Percentiles rank a stretch among this genome's conserved stretches.
Evolutionary conservation across 176 grass and related monocot genomes (phyloP).

Genomic region (Cenchrus fungigraminus): DNA sequence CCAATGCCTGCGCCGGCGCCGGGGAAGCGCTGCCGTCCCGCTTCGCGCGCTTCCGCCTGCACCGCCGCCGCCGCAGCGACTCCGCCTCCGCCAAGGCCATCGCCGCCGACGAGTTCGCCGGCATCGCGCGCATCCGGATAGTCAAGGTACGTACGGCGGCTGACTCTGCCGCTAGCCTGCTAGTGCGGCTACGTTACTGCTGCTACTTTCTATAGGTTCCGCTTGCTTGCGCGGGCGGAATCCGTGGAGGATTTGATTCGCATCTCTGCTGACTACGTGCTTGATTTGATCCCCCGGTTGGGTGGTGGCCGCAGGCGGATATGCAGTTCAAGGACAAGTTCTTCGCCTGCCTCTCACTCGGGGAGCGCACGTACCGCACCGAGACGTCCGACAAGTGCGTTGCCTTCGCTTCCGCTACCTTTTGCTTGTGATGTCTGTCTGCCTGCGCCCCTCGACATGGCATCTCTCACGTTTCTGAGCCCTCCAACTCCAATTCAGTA

Average conservation of each 20-base stretch:
- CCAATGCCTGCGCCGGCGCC: conserved; percentile 21
- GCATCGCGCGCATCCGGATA: conserved; percentile 84
- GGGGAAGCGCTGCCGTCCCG: conserved; percentile 59
- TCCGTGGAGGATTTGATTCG: conserved; percentile 1
- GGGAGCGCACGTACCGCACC: conserved; percentile 90
- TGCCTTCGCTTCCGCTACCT: not conserved
- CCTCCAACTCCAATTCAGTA: not conserved
- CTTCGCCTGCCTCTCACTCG: conserved; percentile 90
- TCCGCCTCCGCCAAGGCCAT: conserved; percentile 16
- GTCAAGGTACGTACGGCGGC: conserved; percentile 42
- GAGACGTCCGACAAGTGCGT: conserved; percentile 78
- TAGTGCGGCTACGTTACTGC: not conserved
- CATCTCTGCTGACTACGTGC: not conserved
- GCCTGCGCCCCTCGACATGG: not conserved
- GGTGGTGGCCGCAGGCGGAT: conserved; percentile 60
- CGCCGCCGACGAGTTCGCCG: conserved; percentile 70
- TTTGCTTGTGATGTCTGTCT: too few species aligned
- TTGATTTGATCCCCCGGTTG: conserved; percentile 2
- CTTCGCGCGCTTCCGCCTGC: conserved; percentile 65
- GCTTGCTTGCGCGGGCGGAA: not conserved
- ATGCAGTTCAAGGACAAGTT: conserved; percentile 96
- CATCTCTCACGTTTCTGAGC: not conserved
- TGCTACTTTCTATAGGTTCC: not conserved
- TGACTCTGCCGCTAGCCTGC: not conserved
- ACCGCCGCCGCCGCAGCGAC: conserved; percentile 19